phyloP scores from a whole-genome alignment of 352 stramenopile genomes.

The Blastocystis hominis region DNA sequence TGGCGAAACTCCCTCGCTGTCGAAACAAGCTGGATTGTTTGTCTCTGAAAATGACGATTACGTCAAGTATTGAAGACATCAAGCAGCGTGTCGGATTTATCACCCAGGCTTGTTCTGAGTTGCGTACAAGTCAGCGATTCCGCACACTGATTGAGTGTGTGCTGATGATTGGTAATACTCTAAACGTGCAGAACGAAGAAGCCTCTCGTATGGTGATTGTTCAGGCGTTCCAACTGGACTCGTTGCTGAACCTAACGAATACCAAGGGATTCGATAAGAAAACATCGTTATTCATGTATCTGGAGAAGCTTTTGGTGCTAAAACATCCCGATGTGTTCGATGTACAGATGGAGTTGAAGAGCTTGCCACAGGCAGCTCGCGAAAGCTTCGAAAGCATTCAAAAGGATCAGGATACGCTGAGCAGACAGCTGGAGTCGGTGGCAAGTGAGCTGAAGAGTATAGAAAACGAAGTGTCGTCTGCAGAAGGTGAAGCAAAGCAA shows the following conservation, averaged over 20 bases:
- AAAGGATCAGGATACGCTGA: constrained; percentile 14
- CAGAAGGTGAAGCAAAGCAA: not conserved
- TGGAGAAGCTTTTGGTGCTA: not conserved
- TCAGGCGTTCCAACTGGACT: not conserved
- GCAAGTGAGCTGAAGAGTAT: constrained; percentile 29
- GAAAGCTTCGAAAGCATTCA: constrained; percentile 41
- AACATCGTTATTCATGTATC: constrained; percentile 1
- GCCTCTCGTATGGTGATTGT: constrained; percentile 11
- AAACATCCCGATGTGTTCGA: constrained; percentile 19
- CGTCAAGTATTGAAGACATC: not conserved
- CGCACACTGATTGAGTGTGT: constrained; percentile 4
- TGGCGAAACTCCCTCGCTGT: constrained; percentile 10
- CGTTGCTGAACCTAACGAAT: not conserved
- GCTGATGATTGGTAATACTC: constrained; percentile 33
- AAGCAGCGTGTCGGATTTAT: not conserved
- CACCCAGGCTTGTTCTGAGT: not conserved
- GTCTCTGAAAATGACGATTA: constrained; percentile 35
- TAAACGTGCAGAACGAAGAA: constrained; percentile 37
- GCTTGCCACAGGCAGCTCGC: not conserved
- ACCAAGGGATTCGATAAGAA: constrained; percentile 55
- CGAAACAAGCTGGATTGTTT: constrained; percentile 22
- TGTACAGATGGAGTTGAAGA: not conserved
- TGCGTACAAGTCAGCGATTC: constrained; percentile 16
- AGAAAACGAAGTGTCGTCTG: not conserved
- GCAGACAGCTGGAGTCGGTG: constrained; percentile 32